Evolutionary conservation across 345 rosid genomes (phyloP).

Genomic region (Capsella bursapastoris): DNA sequence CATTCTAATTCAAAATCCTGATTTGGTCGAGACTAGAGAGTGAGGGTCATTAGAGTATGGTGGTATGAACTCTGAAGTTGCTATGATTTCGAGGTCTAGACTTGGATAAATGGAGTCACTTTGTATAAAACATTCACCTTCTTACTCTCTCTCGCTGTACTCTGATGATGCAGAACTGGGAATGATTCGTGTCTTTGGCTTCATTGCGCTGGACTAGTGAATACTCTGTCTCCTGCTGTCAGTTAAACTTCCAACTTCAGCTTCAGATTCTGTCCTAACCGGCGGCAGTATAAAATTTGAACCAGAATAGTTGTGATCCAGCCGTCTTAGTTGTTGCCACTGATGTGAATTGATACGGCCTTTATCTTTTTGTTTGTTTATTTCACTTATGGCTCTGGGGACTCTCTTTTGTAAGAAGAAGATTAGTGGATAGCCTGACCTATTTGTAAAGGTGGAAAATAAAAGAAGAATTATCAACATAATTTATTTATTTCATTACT

Average conservation of each 20-base stretch:
- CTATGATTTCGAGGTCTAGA: neutral
- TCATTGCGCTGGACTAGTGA: constrained; percentile 18
- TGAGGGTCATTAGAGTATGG: constrained; percentile 1
- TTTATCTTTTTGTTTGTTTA: neutral
- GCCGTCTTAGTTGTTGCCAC: neutral
- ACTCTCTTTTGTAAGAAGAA: constrained; percentile 15
- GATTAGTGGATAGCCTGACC: constrained; percentile 9
- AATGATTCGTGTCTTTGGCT: constrained; percentile 12
- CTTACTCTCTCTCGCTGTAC: neutral
- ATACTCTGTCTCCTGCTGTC: constrained; percentile 10
- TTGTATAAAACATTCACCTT: constrained; percentile 20
- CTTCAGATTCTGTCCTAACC: constrained; percentile 23
- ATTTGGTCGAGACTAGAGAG: neutral
- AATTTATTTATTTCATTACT: neutral
- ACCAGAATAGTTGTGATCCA: constrained; percentile 9
- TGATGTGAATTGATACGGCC: constrained; percentile 2
- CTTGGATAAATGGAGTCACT: neutral
- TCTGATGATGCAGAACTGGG: constrained; percentile 30
- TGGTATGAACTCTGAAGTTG: constrained; percentile 23
- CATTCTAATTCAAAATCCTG: neutral
- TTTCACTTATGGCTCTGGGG: neutral
- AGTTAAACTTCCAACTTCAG: constrained; percentile 28
- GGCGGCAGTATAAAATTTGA: constrained; percentile 3
- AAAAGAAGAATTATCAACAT: neutral
- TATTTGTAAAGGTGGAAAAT: constrained; percentile 6